Percentiles rank a stretch among this genome's conserved stretches.
phyloP scores from a whole-genome alignment of 2,329 filamentous ascomycete genomes.

The Cladophialophora chaetospira region DNA sequence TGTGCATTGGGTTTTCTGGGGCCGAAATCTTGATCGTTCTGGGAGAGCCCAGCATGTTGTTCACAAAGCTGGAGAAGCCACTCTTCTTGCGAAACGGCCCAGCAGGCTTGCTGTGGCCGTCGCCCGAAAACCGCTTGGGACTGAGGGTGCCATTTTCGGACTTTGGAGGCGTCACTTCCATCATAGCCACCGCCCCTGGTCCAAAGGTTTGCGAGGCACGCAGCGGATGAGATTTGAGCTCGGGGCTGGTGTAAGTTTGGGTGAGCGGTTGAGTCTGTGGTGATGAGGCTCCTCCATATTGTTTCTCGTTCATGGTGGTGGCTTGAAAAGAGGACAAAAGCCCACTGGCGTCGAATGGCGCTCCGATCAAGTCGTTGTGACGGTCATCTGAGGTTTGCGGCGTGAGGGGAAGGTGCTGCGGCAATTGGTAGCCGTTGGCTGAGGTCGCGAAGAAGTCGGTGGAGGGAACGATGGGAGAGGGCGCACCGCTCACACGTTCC shows the following conservation, averaged over 20 bases:
- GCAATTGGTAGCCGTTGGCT: slow-evolving; percentile 40
- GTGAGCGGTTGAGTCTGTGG: slow-evolving; percentile 49
- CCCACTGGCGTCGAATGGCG: slow-evolving; percentile 47
- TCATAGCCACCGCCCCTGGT: slow-evolving; percentile 48
- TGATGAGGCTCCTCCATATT: slow-evolving; percentile 36
- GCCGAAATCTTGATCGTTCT: slow-evolving; percentile 95
- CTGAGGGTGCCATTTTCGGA: slow-evolving; percentile 62
- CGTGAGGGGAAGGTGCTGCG: slow-evolving; percentile 39
- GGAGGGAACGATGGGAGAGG: slow-evolving; percentile 42
- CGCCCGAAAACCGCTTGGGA: slow-evolving; percentile 49
- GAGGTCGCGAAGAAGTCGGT: slow-evolving; percentile 39
- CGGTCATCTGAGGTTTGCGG: slow-evolving; percentile 33
- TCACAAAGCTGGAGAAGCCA: slow-evolving; percentile 85
- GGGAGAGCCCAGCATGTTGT: slow-evolving; percentile 78
- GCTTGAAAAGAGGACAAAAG: slow-evolving; percentile 39
- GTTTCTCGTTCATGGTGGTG: slow-evolving; percentile 16
- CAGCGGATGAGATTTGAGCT: slow-evolving; percentile 59
- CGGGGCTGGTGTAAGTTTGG: slow-evolving; percentile 56
- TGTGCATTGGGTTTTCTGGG: slow-evolving; percentile 94
- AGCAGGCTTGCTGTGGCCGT: slow-evolving; percentile 54
- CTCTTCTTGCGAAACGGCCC: slow-evolving; percentile 72
- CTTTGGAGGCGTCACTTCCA: slow-evolving; percentile 52
- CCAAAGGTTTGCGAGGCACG: slow-evolving; percentile 62
- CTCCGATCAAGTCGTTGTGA: slow-evolving; percentile 46
- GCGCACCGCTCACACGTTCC: slow-evolving; percentile 45